A percentile compares a stretch with the other conserved stretches of the same genome.
Evolutionary conservation across 2,329 filamentous ascomycete species (phyloP).

Genomic region (Dothiorella sarmentorum): DNA sequence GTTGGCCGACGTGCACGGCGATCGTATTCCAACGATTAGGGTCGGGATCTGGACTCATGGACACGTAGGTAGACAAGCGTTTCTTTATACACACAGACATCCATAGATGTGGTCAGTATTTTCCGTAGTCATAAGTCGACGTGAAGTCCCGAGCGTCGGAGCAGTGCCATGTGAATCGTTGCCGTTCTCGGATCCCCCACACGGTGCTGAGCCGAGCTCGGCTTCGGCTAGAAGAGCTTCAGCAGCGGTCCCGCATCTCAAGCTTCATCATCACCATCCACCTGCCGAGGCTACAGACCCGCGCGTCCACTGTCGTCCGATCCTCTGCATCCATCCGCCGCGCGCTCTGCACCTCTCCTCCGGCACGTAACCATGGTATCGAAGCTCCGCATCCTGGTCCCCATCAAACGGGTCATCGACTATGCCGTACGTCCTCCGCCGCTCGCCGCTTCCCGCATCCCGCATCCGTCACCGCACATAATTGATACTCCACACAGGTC

Average conservation of each 20-base stretch:
- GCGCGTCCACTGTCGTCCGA: neutral
- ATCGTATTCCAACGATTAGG: no score
- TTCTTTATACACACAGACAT: neutral
- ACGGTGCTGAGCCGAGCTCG: constrained; percentile 11
- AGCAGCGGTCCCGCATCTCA: constrained; percentile 11
- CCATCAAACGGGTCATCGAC: constrained; percentile 57
- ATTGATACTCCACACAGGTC: constrained; percentile 45
- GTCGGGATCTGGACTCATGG: no score
- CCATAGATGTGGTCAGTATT: neutral
- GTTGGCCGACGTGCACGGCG: no score
- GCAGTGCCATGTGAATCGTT: constrained; percentile 1
- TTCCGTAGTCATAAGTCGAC: neutral
- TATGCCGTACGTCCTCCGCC: constrained; percentile 47
- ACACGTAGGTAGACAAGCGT: no score
- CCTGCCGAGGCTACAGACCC: neutral
- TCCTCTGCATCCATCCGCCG: neutral
- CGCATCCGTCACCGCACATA: constrained; percentile 10
- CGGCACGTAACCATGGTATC: constrained; percentile 27
- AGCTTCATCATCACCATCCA: neutral
- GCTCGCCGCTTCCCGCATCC: neutral
- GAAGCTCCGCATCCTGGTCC: constrained; percentile 52
- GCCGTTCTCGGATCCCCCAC: constrained; percentile 7
- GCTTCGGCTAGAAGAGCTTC: constrained; percentile 17
- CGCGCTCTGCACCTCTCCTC: neutral
- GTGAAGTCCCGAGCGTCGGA: constrained; percentile 8